Conservation (phyloP, 345 rosid species). For the Brassica juncea region DNA sequence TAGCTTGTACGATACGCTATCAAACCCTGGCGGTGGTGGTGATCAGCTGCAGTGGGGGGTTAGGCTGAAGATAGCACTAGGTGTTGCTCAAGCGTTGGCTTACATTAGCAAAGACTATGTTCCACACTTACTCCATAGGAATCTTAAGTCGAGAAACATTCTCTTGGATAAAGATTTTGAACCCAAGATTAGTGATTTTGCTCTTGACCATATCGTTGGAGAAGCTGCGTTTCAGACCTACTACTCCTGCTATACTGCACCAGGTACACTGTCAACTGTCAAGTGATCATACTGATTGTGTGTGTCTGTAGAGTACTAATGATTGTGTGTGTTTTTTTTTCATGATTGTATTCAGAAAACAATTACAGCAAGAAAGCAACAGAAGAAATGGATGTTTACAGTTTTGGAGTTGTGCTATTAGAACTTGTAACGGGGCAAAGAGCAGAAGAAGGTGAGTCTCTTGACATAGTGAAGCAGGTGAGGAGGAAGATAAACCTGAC, state of each 20-base stretch:
- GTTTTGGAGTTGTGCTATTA: slow-evolving; percentile 80
- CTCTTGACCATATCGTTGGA: slow-evolving; percentile 74
- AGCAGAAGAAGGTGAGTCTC: slow-evolving; percentile 60
- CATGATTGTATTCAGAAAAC: slow-evolving; percentile 54
- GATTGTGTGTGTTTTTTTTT: slow-evolving; percentile 7
- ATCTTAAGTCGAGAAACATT: slow-evolving; percentile 71
- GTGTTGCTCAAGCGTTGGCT: slow-evolving; percentile 80
- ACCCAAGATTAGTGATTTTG: slow-evolving; percentile 82
- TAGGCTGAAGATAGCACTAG: slow-evolving; percentile 76
- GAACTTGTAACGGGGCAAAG: slow-evolving; percentile 80
- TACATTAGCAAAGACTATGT: slow-evolving; percentile 79
- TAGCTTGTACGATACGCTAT: slow-evolving; percentile 71
- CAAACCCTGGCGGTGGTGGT: slow-evolving; percentile 34
- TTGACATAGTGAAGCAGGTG: slow-evolving; percentile 83
- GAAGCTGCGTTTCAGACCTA: slow-evolving; percentile 74
- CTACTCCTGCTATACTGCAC: slow-evolving; percentile 72
- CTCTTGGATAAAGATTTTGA: slow-evolving; percentile 71
- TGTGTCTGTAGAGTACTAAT: neutral
- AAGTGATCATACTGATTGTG: neutral
- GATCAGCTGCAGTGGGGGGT: slow-evolving; percentile 66
- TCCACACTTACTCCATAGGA: slow-evolving; percentile 78
- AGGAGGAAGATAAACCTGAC: slow-evolving; percentile 84
- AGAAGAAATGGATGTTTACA: slow-evolving; percentile 83
- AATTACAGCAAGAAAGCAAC: slow-evolving; percentile 77
- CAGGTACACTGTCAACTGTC: slow-evolving; percentile 51